These are phyloP conservation scores for Termitomyces sp. DNA, from an alignment of 768 basidiomycete genomes.

Conservation along the genomic window DNA sequence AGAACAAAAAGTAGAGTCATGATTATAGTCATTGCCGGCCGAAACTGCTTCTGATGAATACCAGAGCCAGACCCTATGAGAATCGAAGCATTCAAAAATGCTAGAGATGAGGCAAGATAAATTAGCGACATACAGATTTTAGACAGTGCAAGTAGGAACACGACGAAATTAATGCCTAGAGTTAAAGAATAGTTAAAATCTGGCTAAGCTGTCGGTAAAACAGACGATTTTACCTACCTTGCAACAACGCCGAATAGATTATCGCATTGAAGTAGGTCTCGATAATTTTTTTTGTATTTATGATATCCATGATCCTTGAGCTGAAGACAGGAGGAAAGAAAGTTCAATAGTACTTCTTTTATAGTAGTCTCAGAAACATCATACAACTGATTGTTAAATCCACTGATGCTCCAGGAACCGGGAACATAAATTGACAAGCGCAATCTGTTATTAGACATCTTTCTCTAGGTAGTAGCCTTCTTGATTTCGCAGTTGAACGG, in stretches of 20 bases:
- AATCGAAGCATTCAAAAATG: background rate
- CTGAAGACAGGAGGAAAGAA: background rate
- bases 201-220: background rate
- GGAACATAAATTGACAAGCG: background rate
- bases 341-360: background rate
- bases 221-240: background rate
- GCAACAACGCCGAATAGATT: background rate
- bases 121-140: background rate
- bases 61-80: background rate
- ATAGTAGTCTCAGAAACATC: background rate
- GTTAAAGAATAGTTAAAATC: background rate
- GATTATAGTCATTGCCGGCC: background rate
- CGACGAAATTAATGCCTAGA: background rate
- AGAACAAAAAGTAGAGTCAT: background rate
- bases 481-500: background rate
- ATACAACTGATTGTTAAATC: background rate
- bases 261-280: background rate
- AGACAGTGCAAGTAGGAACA: background rate
- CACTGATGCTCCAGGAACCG: background rate
- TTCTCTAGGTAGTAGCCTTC: background rate
- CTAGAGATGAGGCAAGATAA: too few relatives aligned
- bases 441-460: background rate
- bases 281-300: background rate
- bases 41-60: background rate
- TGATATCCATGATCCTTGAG: background rate